Conservation (phyloP, 768 basidiomycete genomes). For the Lactarius pseudohatsudake region DNA sequence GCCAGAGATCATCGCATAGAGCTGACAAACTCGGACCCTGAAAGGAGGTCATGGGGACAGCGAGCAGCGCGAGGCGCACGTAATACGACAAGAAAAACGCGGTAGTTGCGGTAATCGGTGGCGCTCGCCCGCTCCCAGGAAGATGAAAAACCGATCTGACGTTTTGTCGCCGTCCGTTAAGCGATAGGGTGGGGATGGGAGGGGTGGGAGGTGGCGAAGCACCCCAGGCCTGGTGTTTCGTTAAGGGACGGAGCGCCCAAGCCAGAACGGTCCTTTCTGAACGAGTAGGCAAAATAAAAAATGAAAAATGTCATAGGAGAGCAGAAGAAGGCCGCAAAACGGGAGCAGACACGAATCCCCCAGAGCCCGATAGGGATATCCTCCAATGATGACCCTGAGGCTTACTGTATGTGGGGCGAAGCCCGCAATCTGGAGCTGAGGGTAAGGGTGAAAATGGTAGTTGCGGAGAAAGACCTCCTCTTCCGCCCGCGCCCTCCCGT, state of each 20-base stretch:
- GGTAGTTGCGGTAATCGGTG: constrained; percentile 23
- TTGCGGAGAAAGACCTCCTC: constrained; percentile 7
- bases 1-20: background rate
- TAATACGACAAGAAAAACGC: constrained; percentile 23
- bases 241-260: constrained; percentile 24
- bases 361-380: constrained; percentile 7
- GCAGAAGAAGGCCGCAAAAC: constrained; percentile 1
- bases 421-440: background rate
- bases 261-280: background rate
- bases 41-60: constrained; percentile 25
- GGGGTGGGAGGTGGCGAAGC: constrained; percentile 16
- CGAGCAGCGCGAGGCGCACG: constrained; percentile 9
- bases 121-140: constrained; percentile 22
- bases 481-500: background rate
- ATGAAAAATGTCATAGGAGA: constrained; percentile 13
- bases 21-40: constrained; percentile 8
- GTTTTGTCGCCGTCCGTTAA: constrained; percentile 22
- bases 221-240: constrained; percentile 17
- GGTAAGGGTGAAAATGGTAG: constrained; percentile 8
- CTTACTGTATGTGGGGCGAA: constrained; percentile 7
- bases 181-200: constrained; percentile 20
- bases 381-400: constrained; percentile 11
- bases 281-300: background rate
- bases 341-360: constrained; percentile 6
- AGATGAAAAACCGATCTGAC: constrained; percentile 25